Conservation (phyloP, 2,329 filamentous ascomycete genomes). For the Metarhizium guizhouense region DNA sequence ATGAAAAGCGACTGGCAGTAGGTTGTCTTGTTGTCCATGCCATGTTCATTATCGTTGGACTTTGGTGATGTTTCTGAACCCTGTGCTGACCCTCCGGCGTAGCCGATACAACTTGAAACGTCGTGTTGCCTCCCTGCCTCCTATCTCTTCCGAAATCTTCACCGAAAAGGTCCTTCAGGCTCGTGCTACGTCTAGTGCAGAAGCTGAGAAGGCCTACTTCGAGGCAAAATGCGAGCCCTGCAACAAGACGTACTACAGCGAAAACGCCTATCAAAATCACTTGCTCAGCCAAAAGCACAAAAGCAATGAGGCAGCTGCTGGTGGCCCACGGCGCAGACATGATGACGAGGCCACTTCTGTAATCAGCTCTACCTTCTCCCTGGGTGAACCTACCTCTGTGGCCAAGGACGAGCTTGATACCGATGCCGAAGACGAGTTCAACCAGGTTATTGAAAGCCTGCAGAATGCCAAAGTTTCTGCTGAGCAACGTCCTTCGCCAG, state of each 20-base stretch:
- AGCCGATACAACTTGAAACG: constrained; percentile 96
- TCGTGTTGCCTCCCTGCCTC: constrained; percentile 79
- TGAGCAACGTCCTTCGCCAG: constrained; percentile 38
- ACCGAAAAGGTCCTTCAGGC: constrained; percentile 92
- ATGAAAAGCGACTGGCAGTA: constrained; percentile 99
- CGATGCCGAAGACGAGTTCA: constrained; percentile 66
- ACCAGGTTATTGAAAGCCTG: constrained; percentile 67
- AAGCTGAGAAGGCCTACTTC: constrained; percentile 81
- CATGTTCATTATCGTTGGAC: background rate
- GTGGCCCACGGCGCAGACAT: constrained; percentile 22
- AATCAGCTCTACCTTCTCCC: constrained; percentile 82
- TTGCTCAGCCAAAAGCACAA: constrained; percentile 85
- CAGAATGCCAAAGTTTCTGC: constrained; percentile 61
- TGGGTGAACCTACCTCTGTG: constrained; percentile 65
- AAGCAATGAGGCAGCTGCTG: constrained; percentile 39
- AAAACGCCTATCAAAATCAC: constrained; percentile 93
- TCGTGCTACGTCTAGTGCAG: constrained; percentile 73
- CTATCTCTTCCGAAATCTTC: constrained; percentile 86
- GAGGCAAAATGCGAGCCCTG: constrained; percentile 76
- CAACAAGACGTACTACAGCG: constrained; percentile 89
- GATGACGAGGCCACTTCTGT: constrained; percentile 72
- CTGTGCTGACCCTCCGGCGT: background rate
- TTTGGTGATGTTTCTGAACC: background rate
- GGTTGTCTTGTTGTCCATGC: constrained; percentile 29
- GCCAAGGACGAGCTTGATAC: constrained; percentile 45